phyloP scores from a whole-genome alignment of 306 rosid genomes.

The Carpinus fangiana region DNA sequence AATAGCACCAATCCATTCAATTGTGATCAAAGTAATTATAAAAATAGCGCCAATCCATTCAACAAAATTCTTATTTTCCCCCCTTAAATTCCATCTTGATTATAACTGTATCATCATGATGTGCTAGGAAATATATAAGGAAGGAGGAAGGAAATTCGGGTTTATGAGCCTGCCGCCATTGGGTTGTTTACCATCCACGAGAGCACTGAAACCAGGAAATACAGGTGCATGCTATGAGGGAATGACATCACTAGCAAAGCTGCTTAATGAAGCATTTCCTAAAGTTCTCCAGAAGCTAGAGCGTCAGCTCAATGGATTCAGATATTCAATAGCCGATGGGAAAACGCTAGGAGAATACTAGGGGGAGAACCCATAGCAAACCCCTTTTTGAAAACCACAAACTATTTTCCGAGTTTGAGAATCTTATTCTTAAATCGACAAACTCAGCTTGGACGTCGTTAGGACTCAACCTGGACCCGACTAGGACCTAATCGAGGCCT shows the following conservation, averaged over 20 bases:
- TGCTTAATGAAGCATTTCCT: conserved; percentile 42
- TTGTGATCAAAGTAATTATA: conserved; percentile 28
- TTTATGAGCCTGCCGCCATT: conserved; percentile 23
- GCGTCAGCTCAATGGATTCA: conserved; percentile 36
- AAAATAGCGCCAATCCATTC: no score
- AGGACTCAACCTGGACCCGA: no score
- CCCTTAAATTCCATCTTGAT: neutral
- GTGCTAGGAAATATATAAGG: conserved; percentile 39
- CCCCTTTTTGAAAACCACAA: no score
- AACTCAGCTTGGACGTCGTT: no score
- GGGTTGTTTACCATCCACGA: conserved; percentile 33
- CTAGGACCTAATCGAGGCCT: no score
- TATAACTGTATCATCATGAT: neutral
- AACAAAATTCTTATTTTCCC: neutral
- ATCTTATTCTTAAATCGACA: no score
- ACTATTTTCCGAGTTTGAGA: no score
- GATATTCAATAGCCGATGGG: conserved; percentile 34
- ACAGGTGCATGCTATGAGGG: conserved; percentile 34
- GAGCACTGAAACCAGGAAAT: conserved; percentile 16
- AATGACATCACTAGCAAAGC: conserved; percentile 25
- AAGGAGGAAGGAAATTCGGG: conserved; percentile 62
- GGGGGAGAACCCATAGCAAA: no score
- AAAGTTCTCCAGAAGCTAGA: conserved; percentile 25
- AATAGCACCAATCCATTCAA: no score
- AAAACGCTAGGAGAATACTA: no score